phyloP scores from a whole-genome alignment of 2,329 filamentous ascomycete species.

The Fusarium mangiferae region DNA sequence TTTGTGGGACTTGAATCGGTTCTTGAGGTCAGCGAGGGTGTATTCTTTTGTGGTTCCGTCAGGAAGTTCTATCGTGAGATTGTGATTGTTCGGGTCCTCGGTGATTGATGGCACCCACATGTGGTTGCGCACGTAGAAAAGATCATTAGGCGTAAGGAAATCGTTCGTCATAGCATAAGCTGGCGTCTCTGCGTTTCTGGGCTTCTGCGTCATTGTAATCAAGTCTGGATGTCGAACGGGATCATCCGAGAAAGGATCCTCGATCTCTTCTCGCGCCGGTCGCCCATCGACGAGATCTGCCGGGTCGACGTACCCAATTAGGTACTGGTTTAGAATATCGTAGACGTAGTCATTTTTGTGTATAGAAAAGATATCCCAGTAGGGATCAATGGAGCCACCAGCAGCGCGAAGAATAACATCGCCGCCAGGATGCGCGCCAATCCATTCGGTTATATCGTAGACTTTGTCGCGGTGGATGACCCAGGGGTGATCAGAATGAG shows the following conservation, averaged over 20 bases:
- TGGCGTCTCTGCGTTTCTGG: constrained; percentile 71
- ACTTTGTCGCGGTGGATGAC: constrained; percentile 72
- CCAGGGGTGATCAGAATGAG: constrained; percentile 66
- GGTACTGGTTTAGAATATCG: constrained; percentile 72
- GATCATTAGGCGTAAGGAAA: constrained; percentile 65
- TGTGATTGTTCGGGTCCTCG: constrained; percentile 53
- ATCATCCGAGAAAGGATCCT: constrained; percentile 69
- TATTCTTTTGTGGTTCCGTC: constrained; percentile 65
- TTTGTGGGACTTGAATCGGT: constrained; percentile 60
- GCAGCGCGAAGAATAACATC: constrained; percentile 74
- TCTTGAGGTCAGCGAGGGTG: constrained; percentile 63
- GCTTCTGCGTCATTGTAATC: constrained; percentile 63
- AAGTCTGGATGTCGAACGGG: constrained; percentile 63
- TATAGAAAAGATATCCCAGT: constrained; percentile 77
- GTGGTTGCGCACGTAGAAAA: constrained; percentile 71
- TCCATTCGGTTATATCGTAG: constrained; percentile 77
- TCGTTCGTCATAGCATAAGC: constrained; percentile 56
- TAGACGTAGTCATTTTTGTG: constrained; percentile 73
- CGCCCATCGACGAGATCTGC: constrained; percentile 68
- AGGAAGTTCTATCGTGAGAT: constrained; percentile 64
- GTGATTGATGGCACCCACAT: constrained; percentile 68
- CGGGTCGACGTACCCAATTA: constrained; percentile 69
- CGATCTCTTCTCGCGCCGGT: constrained; percentile 63
- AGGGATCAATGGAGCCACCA: constrained; percentile 72
- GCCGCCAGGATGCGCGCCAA: constrained; percentile 72